Percentiles rank a stretch among this genome's conserved stretches.
These are phyloP conservation scores for Juglanconis juglandina DNA, from an alignment of 2,329 filamentous ascomycete genomes.

Conservation along the genomic window DNA sequence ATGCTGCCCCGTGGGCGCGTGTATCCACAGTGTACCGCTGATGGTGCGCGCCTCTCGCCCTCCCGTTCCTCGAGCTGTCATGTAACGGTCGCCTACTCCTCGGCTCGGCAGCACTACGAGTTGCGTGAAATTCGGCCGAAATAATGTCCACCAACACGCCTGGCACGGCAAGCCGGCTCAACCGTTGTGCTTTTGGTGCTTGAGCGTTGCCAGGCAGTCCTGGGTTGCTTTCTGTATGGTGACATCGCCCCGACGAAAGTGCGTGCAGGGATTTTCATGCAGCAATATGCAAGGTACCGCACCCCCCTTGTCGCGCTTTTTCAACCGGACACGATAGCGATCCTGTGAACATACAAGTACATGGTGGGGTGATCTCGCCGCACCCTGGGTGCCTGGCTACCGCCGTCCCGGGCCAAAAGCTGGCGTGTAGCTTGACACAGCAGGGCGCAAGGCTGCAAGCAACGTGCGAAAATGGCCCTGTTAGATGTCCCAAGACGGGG, in stretches of 20 bases:
- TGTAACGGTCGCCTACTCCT: background rate
- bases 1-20: background rate
- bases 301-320: background rate
- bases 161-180: background rate
- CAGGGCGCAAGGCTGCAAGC: background rate
- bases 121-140: background rate
- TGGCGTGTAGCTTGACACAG: background rate
- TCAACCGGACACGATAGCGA: background rate
- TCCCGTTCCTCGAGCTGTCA: background rate
- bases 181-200: background rate
- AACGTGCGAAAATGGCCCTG: background rate
- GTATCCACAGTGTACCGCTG: background rate
- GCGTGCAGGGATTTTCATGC: constrained; percentile 3
- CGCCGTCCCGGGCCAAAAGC: background rate
- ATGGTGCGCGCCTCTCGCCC: background rate
- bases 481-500: background rate
- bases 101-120: background rate
- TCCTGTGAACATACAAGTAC: background rate
- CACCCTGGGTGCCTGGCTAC: background rate
- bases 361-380: background rate
- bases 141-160: background rate
- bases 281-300: constrained; percentile 9
- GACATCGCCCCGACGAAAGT: constrained; percentile 1
- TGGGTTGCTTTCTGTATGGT: background rate
- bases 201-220: background rate